phyloP scores from a whole-genome alignment of 1,284 basidiomycete genomes.

The Apiotrichum brassicae region DNA sequence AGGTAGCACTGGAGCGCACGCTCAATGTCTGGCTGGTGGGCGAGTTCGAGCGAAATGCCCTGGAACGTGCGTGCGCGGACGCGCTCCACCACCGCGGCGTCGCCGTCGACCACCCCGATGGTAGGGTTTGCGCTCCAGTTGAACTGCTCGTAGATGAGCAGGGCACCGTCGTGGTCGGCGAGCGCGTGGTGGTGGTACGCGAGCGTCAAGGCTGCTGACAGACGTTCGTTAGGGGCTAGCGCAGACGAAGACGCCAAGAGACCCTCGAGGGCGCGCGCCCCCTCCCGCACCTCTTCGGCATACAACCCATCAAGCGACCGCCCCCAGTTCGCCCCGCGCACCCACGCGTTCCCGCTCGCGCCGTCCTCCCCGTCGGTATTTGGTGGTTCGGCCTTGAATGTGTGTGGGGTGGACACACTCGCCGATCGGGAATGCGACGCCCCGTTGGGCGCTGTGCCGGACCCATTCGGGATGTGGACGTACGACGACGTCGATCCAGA shows the following conservation, averaged over 20 bases:
- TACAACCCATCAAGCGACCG: constrained; percentile 1
- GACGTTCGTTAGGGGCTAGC: constrained; percentile 17
- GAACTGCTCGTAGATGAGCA: constrained; percentile 56
- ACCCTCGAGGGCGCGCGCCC: background rate
- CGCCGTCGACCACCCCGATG: constrained; percentile 40
- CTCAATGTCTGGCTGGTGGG: constrained; percentile 14
- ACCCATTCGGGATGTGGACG: constrained; percentile 27
- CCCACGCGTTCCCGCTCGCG: constrained; percentile 25
- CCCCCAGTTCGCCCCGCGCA: constrained; percentile 3
- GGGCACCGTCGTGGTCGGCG: constrained; percentile 58
- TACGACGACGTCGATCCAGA: constrained; percentile 28
- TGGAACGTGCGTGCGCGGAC: constrained; percentile 45
- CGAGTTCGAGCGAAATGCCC: constrained; percentile 38
- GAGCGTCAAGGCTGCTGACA: constrained; percentile 52
- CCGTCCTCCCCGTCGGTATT: constrained; percentile 39
- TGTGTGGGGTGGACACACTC: too few species aligned
- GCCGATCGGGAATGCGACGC: background rate
- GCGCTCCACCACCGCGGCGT: constrained; percentile 43
- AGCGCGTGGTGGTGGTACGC: constrained; percentile 74
- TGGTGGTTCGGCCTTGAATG: too few species aligned
- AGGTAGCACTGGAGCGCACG: constrained; percentile 32
- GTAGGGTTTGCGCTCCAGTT: constrained; percentile 49
- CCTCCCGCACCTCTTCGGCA: background rate
- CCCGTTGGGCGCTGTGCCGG: constrained; percentile 1
- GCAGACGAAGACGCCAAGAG: background rate